phyloP scores from a whole-genome alignment of 495 filamentous ascomycete genomes.

The Astrocystis sublimbata region DNA sequence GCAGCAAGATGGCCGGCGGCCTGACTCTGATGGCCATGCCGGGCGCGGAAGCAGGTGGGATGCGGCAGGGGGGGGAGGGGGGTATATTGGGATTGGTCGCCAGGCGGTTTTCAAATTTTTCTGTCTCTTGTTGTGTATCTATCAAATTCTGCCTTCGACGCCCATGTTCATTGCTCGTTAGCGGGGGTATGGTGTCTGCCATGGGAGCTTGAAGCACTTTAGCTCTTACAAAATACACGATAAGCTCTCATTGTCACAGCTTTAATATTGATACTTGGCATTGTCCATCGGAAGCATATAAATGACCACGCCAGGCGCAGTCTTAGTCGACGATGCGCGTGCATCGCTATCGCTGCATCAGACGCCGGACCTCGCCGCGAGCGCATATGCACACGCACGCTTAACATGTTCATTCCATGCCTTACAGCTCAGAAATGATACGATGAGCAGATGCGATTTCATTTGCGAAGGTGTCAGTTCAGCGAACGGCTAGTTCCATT shows the following conservation, averaged over 20 bases:
- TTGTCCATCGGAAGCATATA: too few relatives aligned
- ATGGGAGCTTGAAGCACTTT: constrained; percentile 13
- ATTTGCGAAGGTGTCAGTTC: neutral
- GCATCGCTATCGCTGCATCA: neutral
- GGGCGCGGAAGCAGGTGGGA: neutral
- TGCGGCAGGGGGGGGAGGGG: neutral
- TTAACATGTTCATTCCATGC: neutral
- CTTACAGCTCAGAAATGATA: neutral
- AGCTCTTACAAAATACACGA: constrained; percentile 10
- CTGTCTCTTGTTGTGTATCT: constrained; percentile 11
- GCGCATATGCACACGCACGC: neutral
- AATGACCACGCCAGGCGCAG: neutral
- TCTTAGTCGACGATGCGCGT: neutral
- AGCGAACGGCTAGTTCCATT: neutral
- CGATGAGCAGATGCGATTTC: neutral
- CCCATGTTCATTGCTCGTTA: neutral
- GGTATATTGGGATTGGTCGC: constrained; percentile 7
- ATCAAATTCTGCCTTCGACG: neutral
- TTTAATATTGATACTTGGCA: too few relatives aligned
- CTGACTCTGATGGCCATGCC: neutral
- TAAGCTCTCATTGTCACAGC: neutral
- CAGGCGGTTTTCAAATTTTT: constrained; percentile 15
- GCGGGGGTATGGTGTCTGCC: neutral
- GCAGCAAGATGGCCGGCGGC: neutral
- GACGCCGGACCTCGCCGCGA: neutral